Evolutionary conservation across 2,329 filamentous ascomycete species (phyloP), one percentile per base, ranked within the genome.

Genomic region (Daldinia sp.): DNA sequence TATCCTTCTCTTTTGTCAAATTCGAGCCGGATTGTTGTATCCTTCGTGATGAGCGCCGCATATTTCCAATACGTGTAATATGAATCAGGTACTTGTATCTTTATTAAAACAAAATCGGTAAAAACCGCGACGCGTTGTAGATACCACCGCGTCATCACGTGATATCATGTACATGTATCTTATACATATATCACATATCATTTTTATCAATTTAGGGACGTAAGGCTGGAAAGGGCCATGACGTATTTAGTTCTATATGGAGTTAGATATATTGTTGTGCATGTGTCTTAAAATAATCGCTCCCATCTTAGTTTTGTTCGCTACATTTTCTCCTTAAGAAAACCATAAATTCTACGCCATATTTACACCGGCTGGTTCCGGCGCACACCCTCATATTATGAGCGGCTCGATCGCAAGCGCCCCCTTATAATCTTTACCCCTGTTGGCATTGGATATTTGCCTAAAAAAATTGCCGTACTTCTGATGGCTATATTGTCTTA

Each of bases 11-110:
- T 4, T 41, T 57, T 4, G 39, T 41, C 2, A 23, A 20, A 20
- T 39, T 41, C 23, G 67, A 39, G 26, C 23, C 59, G 18, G 48
- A 60, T 12, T 69, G 68, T 33, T 58, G 63, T 4, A 50, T 55
- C n/a, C 68, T 68, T 63, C 76, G 72, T 12, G 63, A 67, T 26
- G 76, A 76, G 42, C 76, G 76, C 63, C 74, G 72, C 76, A 77
- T 77, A 35, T 35, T 35, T 35, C 33, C 33, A 9, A 35, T 9
- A 1, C 7, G 33, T 35, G 33, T 35, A 7, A n/a, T 71, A 61
- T 53, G 35, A n/a, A 20, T 54, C 37, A 23, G 39, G 44, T 59
- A 54, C 23, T 53, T 50, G 37, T 53, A 15, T 56, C 33, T 20
- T 39, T n/a, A 30, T 33, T 4, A 1, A 30, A 30, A 23, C 33